These are phyloP conservation scores for Coemansia sp. DNA, from an alignment of 192 early-diverging fungal genomes.

Conservation along the genomic window DNA sequence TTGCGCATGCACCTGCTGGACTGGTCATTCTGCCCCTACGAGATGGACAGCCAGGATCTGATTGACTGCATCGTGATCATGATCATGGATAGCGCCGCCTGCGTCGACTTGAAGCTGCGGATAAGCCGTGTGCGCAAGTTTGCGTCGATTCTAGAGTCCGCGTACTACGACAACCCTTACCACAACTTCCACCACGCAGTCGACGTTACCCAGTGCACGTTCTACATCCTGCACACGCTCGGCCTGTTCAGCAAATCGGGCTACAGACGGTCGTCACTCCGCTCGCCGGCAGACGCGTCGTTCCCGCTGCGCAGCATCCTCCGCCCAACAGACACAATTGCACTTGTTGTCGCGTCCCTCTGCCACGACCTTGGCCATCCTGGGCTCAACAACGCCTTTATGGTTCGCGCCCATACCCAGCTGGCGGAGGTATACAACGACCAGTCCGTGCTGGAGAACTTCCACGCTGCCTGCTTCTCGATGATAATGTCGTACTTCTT, in stretches of 20 bases:
- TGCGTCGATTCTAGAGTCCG: slow-evolving; percentile 47
- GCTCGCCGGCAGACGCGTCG: slow-evolving; percentile 40
- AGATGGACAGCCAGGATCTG: slow-evolving; percentile 61
- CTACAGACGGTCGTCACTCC: slow-evolving; percentile 44
- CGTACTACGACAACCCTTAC: slow-evolving; percentile 76
- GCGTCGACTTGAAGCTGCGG: slow-evolving; percentile 60
- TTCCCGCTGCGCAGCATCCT: slow-evolving; percentile 51
- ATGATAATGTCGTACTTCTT: slow-evolving; percentile 56
- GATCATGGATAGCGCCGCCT: slow-evolving; percentile 64
- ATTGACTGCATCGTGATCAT: slow-evolving; percentile 68
- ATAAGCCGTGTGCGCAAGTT: slow-evolving; percentile 56
- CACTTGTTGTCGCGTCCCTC: slow-evolving; percentile 71
- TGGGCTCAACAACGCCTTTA: slow-evolving; percentile 92
- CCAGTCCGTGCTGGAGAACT: slow-evolving; percentile 89
- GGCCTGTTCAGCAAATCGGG: slow-evolving; percentile 54
- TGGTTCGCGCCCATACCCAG: slow-evolving; percentile 78
- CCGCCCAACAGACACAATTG: slow-evolving; percentile 65
- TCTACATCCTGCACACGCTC: slow-evolving; percentile 73
- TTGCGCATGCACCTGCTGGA: slow-evolving; percentile 61
- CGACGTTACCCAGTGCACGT: slow-evolving; percentile 90
- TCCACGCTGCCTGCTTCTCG: slow-evolving; percentile 80
- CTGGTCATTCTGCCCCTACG: slow-evolving; percentile 75
- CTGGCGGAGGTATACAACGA: slow-evolving; percentile 92
- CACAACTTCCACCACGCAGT: slow-evolving; percentile 96
- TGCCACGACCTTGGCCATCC: slow-evolving; percentile 89